Percentiles rank a stretch among this genome's conserved stretches.
These are phyloP conservation scores for Persicaria maculosa DNA, from an alignment of 148 eudicot genomes.

Conservation along the genomic window DNA sequence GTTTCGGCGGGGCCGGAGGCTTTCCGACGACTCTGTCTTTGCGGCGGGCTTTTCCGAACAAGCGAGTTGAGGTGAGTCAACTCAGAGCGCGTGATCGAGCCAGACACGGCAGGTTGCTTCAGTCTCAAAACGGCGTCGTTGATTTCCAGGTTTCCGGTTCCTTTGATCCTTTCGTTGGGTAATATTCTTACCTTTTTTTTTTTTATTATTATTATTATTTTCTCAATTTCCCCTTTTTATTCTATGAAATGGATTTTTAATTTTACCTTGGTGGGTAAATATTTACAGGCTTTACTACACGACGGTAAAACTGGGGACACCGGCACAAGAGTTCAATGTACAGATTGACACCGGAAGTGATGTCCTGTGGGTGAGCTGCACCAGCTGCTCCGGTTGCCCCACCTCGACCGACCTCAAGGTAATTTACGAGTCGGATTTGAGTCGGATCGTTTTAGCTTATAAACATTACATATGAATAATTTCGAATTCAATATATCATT, in stretches of 20 bases:
- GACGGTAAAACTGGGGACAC: conserved; percentile 66
- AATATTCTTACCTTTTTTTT: neutral
- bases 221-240: neutral
- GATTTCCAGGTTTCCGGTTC: conserved; percentile 81
- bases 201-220: neutral
- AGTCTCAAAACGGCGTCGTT: conserved; percentile 49
- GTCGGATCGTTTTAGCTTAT: neutral
- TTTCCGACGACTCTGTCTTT: conserved; percentile 43
- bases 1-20: conserved; percentile 6
- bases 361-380: conserved; percentile 88
- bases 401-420: conserved; percentile 77
- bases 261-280: neutral
- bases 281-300: conserved; percentile 68
- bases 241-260: neutral
- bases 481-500: neutral
- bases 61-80: conserved; percentile 67
- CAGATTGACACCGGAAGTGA: conserved; percentile 98
- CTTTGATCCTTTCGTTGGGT: conserved; percentile 92
- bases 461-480: neutral
- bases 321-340: conserved; percentile 73
- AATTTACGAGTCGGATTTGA: conserved; percentile 12
- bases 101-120: conserved; percentile 67
- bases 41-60: conserved; percentile 61
- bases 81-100: conserved; percentile 66
- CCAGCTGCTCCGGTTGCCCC: conserved; percentile 74